Conservation (phyloP, 75 land plant genomes). For the Sequoiadendron giganteum region DNA sequence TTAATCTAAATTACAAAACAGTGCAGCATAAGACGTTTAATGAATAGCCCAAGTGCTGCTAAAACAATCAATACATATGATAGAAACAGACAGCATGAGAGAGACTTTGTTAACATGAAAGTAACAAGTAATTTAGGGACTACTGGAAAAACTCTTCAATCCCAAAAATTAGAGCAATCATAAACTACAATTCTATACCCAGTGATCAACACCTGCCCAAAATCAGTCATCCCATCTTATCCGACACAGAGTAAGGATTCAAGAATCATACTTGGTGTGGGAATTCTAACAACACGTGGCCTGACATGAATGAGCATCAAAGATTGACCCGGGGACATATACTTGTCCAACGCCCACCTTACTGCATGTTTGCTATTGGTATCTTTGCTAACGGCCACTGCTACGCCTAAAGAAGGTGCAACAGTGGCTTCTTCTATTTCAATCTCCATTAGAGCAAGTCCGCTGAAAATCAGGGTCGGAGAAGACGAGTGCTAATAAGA, state of each 20-base stretch:
- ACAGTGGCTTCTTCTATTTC: not conserved
- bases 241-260: not conserved
- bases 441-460: not conserved
- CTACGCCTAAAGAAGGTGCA: not conserved
- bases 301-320: conserved; percentile 45
- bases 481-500: not conserved
- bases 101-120: not conserved
- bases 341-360: conserved; percentile 56
- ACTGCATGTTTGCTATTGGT: conserved; percentile 40
- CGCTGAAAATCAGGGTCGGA: not conserved
- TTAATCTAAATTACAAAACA: no score
- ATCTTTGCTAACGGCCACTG: conserved; percentile 43
- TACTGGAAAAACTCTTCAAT: no score
- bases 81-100: not conserved
- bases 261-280: conserved; percentile 55
- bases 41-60: not conserved
- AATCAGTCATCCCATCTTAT: no score
- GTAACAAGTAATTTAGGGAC: not conserved
- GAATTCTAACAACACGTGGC: conserved; percentile 28
- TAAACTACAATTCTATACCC: not conserved
- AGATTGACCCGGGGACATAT: conserved; percentile 33
- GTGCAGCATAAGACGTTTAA: not conserved
- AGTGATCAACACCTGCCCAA: no score
- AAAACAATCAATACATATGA: not conserved
- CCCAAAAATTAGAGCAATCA: no score